Evolutionary conservation across 1,284 basidiomycete genomes (phyloP).

Genomic region (Heterobasidion occidentale): DNA sequence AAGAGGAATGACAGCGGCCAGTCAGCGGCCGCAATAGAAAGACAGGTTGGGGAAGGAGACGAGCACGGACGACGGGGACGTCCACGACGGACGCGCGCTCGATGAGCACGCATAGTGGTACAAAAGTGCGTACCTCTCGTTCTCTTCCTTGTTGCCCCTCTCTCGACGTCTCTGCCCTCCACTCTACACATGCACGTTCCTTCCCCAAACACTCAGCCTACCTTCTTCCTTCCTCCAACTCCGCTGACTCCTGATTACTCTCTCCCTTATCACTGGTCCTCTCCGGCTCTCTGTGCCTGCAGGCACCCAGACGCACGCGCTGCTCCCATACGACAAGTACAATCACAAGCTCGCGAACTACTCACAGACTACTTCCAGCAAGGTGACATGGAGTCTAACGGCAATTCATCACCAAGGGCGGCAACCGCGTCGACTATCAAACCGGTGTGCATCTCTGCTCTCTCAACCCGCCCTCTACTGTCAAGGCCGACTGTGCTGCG

Average conservation of each 20-base stretch:
- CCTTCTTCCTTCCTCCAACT: not conserved
- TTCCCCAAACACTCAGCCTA: not conserved
- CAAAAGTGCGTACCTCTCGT: too few relatives aligned
- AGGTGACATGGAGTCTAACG: constrained; percentile 99
- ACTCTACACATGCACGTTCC: not conserved
- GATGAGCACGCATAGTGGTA: too few relatives aligned
- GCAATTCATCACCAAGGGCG: constrained; percentile 92
- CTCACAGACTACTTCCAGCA: constrained; percentile 99
- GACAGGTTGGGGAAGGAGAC: too few relatives aligned
- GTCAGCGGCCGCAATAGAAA: too few relatives aligned
- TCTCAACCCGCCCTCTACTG: not conserved
- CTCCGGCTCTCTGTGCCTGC: constrained; percentile 1
- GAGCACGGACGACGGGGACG: too few relatives aligned
- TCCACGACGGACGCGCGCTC: too few relatives aligned
- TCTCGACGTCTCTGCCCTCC: not conserved
- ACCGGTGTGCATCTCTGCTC: constrained; percentile 71
- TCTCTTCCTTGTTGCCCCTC: too few relatives aligned
- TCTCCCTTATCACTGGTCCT: not conserved
- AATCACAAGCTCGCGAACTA: constrained; percentile 99
- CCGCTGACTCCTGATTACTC: not conserved
- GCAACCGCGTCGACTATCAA: constrained; percentile 90
- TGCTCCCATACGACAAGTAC: constrained; percentile 97
- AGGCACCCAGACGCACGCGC: constrained; percentile 88
- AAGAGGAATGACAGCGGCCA: too few relatives aligned
- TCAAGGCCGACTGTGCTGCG: not conserved